Conservation (phyloP, 129 eudicot genomes). For the Lactuca saligna region DNA sequence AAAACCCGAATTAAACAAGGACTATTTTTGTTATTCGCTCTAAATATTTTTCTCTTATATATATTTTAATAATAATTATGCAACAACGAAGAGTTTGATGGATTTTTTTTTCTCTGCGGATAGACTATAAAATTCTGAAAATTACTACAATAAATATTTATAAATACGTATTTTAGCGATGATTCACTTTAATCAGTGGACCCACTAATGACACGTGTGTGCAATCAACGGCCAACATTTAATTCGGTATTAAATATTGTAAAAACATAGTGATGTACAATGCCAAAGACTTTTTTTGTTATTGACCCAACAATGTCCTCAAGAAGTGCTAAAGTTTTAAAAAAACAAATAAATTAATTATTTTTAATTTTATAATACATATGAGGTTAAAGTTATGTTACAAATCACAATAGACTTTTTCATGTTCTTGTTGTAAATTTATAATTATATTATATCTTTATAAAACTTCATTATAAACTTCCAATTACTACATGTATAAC, state of each 20-base stretch:
- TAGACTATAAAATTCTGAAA: background rate
- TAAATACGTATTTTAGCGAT: background rate
- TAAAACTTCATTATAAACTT: too few species aligned
- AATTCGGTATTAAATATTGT: background rate
- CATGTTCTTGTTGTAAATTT: too few species aligned
- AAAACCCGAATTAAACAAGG: background rate
- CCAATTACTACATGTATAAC: too few species aligned
- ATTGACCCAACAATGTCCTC: conserved; percentile 25
- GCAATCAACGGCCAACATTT: conserved; percentile 25
- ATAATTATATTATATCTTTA: too few species aligned
- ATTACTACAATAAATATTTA: background rate
- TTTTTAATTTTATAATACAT: background rate
- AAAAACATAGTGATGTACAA: conserved; percentile 26
- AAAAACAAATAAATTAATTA: background rate
- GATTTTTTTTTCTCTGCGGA: background rate
- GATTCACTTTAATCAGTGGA: conserved; percentile 14
- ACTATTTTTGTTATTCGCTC: background rate
- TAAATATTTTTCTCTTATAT: background rate
- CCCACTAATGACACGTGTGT: conserved; percentile 29
- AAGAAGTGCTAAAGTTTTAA: conserved; percentile 10
- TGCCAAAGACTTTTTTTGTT: conserved; percentile 15
- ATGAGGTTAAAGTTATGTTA: background rate
- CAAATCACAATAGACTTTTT: too few species aligned
- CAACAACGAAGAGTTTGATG: conserved; percentile 3
- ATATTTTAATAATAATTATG: background rate